A percentile compares a stretch with the other conserved stretches of the same genome.
Evolutionary conservation across 305 asterid genomes (phyloP).

Genomic region (Vinca major): DNA sequence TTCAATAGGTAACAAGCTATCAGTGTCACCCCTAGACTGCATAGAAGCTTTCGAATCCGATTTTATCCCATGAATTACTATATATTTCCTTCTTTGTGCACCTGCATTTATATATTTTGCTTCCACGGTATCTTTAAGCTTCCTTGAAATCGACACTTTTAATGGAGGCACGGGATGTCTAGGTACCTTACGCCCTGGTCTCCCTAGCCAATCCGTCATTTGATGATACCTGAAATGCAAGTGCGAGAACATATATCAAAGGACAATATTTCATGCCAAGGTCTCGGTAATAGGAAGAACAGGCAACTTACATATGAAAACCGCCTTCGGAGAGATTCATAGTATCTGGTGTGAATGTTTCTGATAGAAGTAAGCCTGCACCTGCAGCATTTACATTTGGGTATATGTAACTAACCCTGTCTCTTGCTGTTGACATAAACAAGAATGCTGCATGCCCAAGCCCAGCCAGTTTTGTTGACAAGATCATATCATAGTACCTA

Average conservation of each 20-base stretch:
- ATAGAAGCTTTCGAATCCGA: conserved; percentile 86
- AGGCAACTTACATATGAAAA: conserved; percentile 45
- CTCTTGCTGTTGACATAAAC: conserved; percentile 73
- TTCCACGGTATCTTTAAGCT: conserved; percentile 64
- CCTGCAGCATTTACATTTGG: conserved; percentile 83
- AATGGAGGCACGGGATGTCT: conserved; percentile 56
- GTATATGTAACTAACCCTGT: conserved; percentile 65
- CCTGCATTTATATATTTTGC: conserved; percentile 58
- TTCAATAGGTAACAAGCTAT: conserved; percentile 80
- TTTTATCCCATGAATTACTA: conserved; percentile 75
- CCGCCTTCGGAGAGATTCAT: conserved; percentile 64
- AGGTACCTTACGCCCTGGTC: conserved; percentile 63
- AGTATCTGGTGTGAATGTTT: conserved; percentile 52
- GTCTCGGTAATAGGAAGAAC: no score
- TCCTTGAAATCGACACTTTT: conserved; percentile 63
- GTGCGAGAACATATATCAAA: no score
- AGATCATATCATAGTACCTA: conserved; percentile 68
- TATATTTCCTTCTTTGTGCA: conserved; percentile 51
- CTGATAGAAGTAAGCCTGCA: conserved; percentile 59
- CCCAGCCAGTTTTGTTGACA: conserved; percentile 77
- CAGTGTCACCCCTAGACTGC: conserved; percentile 78
- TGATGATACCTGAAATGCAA: conserved; percentile 44
- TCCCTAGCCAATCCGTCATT: conserved; percentile 70
- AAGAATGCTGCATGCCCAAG: conserved; percentile 76
- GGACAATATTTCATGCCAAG: no score